Conservation (phyloP, 108 stramenopile genomes). For the Ochromonas danica region DNA sequence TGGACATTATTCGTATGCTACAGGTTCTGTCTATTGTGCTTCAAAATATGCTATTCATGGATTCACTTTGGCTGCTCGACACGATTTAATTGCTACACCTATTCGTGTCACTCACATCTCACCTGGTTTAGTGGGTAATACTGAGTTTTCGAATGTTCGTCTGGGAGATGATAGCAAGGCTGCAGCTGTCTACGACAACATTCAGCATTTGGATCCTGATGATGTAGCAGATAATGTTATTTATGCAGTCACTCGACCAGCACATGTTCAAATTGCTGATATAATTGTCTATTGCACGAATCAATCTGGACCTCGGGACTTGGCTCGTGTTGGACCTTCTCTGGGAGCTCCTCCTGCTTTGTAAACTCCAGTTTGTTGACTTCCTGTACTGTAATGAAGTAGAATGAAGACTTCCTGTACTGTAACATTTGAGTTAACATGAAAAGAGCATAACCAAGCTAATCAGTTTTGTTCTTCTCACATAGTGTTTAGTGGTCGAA, state of each 20-base stretch:
- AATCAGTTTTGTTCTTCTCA: no score
- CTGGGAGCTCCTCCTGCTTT: conserved; percentile 26
- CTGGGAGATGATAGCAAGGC: conserved; percentile 6
- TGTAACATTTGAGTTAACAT: no score
- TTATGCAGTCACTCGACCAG: conserved; percentile 32
- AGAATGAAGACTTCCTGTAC: no score
- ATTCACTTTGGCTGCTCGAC: conserved; percentile 30
- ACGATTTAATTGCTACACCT: conserved; percentile 21
- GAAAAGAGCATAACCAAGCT: no score
- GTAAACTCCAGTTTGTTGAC: no score
- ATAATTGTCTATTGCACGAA: conserved; percentile 29
- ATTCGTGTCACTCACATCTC: conserved; percentile 33
- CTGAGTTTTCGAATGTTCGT: conserved; percentile 30
- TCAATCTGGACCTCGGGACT: conserved; percentile 25
- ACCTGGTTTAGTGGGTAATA: conserved; percentile 29
- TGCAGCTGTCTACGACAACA: neutral
- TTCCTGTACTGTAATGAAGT: no score
- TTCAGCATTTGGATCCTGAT: neutral
- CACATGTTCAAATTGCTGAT: conserved; percentile 34
- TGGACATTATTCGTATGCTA: conserved; percentile 25
- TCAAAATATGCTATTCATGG: conserved; percentile 24
- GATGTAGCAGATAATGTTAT: conserved; percentile 32
- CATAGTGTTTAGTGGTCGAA: no score
- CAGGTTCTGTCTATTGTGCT: conserved; percentile 27
- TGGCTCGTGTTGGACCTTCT: conserved; percentile 31